phyloP scores from a whole-genome alignment of 116 monocot species.

The Dioscorea cayenensis region DNA sequence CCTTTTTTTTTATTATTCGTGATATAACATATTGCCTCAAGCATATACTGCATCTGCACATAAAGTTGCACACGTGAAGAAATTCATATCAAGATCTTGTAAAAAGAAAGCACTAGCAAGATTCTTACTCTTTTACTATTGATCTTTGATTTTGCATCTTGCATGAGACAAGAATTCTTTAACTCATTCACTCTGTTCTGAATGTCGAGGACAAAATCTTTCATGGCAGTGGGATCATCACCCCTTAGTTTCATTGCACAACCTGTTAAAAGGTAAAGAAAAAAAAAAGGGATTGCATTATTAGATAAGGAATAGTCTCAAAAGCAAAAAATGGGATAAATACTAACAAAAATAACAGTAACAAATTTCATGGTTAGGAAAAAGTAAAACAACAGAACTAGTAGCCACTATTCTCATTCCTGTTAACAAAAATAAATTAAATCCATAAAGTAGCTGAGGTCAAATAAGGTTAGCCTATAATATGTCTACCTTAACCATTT shows the following conservation, averaged over 20 bases:
- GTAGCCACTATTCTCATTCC: too few relatives aligned
- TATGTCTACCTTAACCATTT: too few relatives aligned
- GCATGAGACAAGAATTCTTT: constrained; percentile 24
- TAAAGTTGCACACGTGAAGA: neutral
- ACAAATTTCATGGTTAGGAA: too few relatives aligned
- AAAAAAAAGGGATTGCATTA: too few relatives aligned
- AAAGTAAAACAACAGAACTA: too few relatives aligned
- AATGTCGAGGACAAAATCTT: constrained; percentile 67
- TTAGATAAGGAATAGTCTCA: too few relatives aligned
- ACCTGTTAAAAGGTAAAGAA: constrained; percentile 31
- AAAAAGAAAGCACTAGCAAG: constrained; percentile 1
- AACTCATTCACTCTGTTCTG: constrained; percentile 67
- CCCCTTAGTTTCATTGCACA: constrained; percentile 90
- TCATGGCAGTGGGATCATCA: constrained; percentile 89
- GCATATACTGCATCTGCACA: constrained; percentile 95
- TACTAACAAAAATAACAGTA: too few relatives aligned
- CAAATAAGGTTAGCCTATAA: too few relatives aligned
- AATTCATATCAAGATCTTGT: constrained; percentile 3
- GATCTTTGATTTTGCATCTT: constrained; percentile 29
- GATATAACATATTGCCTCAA: constrained; percentile 94
- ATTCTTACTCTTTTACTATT: constrained; percentile 66
- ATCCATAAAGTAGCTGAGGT: too few relatives aligned
- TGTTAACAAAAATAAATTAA: too few relatives aligned
- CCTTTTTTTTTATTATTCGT: constrained; percentile 84
- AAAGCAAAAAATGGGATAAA: too few relatives aligned